Evolutionary conservation across 1,284 basidiomycete species (phyloP), one percentile per base, ranked within the genome.

Genomic region (Anthracocystis walkeri): DNA sequence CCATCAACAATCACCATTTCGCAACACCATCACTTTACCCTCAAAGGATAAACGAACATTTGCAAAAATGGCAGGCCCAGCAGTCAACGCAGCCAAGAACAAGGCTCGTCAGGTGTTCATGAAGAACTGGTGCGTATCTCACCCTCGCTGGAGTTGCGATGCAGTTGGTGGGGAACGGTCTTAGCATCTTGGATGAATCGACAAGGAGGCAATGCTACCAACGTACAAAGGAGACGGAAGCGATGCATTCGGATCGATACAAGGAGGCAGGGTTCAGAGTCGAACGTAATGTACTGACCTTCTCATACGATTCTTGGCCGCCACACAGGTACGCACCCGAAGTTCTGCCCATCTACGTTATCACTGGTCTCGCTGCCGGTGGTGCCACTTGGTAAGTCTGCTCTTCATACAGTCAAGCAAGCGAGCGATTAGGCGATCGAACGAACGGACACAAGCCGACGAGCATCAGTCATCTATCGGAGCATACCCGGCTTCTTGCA

Each of bases 301-400:
- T 18, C 23, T 21, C 3, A 20, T 38, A 31, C 27, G 20, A 46
- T 29, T 3, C 4, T 16, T 35, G 35, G 29, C 29, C 10, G 4
- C 27, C 16, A 38, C 20, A 53, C 51, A 77, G 77, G 76, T 78
- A 76, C 58, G 56, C 71, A 16, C 66, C 77, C 23, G 79, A 78
- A 58, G 76, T 80, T 49, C 62, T 81, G 40, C 82, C 82, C 45
- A 83, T 84, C 61, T 74, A 78, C 55, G 63, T 79, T 44, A 76
- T 84, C 52, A 82, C 77, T 40, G 82, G 71, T 62, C 64, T 77
- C 27, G 82, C 82, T 42, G 64, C 70, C 27, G 80, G 70, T 44
- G 82, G 79, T 57, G 81, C 82, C 42, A 65, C 69, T 20, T 84
- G 82, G 82, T 78, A 62, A 74, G 75, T 69, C 8, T 0, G 8